Evolutionary conservation across 768 basidiomycete species (phyloP).

Genomic region (Phanerochaete sordida): DNA sequence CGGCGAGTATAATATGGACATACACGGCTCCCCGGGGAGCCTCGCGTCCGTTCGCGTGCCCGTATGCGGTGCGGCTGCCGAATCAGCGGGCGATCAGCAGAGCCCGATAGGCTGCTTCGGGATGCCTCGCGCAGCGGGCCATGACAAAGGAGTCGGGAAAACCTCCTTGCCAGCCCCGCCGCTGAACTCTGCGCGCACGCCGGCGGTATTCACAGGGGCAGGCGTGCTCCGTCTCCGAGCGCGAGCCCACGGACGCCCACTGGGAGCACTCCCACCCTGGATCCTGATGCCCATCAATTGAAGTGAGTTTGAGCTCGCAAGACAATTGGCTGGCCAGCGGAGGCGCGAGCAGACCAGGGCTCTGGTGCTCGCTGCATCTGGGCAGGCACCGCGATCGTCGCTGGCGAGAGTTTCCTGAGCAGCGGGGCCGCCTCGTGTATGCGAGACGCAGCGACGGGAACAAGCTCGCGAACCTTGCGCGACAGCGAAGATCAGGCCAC

Average conservation of each 20-base stretch:
- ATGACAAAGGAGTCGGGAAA: not conserved
- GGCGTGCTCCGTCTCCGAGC: not conserved
- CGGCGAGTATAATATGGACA: not conserved
- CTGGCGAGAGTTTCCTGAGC: not conserved
- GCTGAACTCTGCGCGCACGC: not conserved
- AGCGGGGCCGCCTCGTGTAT: not conserved
- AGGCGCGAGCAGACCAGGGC: not conserved
- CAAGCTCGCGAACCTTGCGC: not conserved
- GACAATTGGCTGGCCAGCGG: not conserved
- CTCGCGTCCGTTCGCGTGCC: not conserved
- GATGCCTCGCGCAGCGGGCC: not conserved
- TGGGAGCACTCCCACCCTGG: no score
- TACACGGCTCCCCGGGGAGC: not conserved
- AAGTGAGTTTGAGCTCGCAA: not conserved
- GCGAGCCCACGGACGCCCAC: no score
- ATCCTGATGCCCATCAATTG: not conserved
- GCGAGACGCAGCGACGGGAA: not conserved
- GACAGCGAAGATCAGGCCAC: not conserved
- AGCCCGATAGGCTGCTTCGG: not conserved
- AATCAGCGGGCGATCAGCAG: not conserved
- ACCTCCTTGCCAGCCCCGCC: not conserved
- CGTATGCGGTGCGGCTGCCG: not conserved
- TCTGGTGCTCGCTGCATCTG: not conserved
- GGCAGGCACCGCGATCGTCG: not conserved
- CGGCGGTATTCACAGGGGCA: not conserved